A percentile compares a stretch with the other conserved stretches of the same genome.
Conservation (phyloP, 2,329 filamentous ascomycete species). For the Westerdykella ornata region DNA sequence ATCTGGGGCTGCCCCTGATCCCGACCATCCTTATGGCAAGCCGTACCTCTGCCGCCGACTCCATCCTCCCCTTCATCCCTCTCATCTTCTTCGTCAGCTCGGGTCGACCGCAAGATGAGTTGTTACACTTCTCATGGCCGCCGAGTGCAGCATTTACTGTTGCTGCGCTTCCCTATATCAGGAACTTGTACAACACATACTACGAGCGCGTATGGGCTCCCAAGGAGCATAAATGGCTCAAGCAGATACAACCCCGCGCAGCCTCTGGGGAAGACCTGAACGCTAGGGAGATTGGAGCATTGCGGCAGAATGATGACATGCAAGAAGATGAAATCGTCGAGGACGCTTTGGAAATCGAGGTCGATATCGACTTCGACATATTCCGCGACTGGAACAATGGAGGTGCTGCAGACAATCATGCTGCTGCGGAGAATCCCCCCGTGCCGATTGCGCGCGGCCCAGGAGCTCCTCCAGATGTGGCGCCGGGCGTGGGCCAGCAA, state of each 20-base stretch:
- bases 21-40: constrained; percentile 62
- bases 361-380: constrained; percentile 29
- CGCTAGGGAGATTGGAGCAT: constrained; percentile 8
- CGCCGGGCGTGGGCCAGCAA: constrained; percentile 17
- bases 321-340: constrained; percentile 44
- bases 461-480: constrained; percentile 22
- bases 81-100: constrained; percentile 55
- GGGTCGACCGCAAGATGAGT: constrained; percentile 38
- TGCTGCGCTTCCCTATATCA: constrained; percentile 59
- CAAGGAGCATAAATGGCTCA: constrained; percentile 55
- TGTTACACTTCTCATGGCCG: constrained; percentile 56
- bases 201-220: constrained; percentile 55
- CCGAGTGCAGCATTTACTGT: constrained; percentile 61
- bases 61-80: constrained; percentile 56
- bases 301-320: constrained; percentile 20
- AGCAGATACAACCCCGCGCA: constrained; percentile 54
- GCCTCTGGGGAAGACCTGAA: constrained; percentile 32
- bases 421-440: constrained; percentile 33
- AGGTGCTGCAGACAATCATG: constrained; percentile 31
- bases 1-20: constrained; percentile 60
- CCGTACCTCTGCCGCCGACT: constrained; percentile 57
- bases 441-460: constrained; percentile 21
- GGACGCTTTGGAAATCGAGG: constrained; percentile 42
- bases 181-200: constrained; percentile 56
- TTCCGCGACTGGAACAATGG: constrained; percentile 44